Evolutionary conservation across 2,329 filamentous ascomycete genomes (phyloP).

Genomic region (Penicillium sp.): DNA sequence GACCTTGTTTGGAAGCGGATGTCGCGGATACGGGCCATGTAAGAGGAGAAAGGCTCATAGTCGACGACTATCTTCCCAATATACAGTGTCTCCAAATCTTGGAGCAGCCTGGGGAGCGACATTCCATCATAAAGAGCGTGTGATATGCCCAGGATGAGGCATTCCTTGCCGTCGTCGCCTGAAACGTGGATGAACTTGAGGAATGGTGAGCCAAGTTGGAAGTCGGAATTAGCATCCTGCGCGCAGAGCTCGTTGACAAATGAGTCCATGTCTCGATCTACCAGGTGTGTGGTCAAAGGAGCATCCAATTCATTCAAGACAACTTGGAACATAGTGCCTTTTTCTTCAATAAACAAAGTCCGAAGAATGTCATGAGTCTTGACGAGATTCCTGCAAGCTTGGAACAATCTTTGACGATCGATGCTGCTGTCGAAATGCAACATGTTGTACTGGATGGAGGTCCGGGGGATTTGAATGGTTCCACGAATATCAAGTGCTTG

Average conservation of each 20-base stretch:
- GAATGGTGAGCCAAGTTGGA: slow-evolving; percentile 64
- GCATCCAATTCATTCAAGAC: slow-evolving; percentile 59
- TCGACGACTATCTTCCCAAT: slow-evolving; percentile 37
- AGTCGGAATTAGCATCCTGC: slow-evolving; percentile 58
- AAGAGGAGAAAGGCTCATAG: slow-evolving; percentile 49
- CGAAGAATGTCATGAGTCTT: slow-evolving; percentile 66
- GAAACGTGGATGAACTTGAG: slow-evolving; percentile 61
- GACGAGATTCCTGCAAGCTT: slow-evolving; percentile 55
- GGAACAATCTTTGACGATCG: slow-evolving; percentile 54
- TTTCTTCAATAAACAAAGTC: slow-evolving; percentile 65
- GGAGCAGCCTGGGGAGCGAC: slow-evolving; percentile 64
- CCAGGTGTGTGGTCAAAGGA: slow-evolving; percentile 54
- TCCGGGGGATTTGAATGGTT: slow-evolving; percentile 64
- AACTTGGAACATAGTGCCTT: slow-evolving; percentile 58
- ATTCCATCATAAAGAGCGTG: slow-evolving; percentile 72
- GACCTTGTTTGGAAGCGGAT: slow-evolving; percentile 52
- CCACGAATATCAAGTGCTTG: slow-evolving; percentile 66
- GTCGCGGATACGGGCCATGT: slow-evolving; percentile 43
- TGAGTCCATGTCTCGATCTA: slow-evolving; percentile 54
- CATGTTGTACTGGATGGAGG: slow-evolving; percentile 68
- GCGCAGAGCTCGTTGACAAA: slow-evolving; percentile 59
- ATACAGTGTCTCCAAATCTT: slow-evolving; percentile 63
- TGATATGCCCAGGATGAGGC: slow-evolving; percentile 62
- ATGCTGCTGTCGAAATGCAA: slow-evolving; percentile 62
- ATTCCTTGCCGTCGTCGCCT: slow-evolving; percentile 39